Percentiles rank a stretch among this genome's conserved stretches.
Evolutionary conservation across 2,329 filamentous ascomycete genomes (phyloP).

Genomic region (Fusarium albosuccineum): DNA sequence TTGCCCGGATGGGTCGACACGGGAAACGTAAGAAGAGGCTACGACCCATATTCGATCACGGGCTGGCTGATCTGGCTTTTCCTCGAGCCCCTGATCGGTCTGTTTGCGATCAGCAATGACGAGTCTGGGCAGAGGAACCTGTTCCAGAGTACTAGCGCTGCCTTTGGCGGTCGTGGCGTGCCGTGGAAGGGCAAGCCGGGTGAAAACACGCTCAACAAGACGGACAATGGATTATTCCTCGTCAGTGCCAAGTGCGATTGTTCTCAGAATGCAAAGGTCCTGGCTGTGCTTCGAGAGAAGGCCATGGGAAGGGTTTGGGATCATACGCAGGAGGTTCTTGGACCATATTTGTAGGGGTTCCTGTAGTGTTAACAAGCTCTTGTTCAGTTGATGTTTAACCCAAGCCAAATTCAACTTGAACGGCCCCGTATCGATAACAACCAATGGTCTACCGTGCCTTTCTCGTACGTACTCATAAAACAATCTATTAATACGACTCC

Average conservation of each 20-base stretch:
- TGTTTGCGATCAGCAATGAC: slow-evolving; percentile 49
- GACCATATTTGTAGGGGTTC: slow-evolving; percentile 18
- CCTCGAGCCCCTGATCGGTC: slow-evolving; percentile 48
- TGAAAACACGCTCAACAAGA: slow-evolving; percentile 45
- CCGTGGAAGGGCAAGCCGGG: slow-evolving; percentile 50
- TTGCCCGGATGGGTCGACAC: slow-evolving; percentile 49
- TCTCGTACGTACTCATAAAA: no score
- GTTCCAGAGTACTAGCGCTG: slow-evolving; percentile 53
- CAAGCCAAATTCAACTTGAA: no score
- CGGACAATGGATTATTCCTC: slow-evolving; percentile 50
- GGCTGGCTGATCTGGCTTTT: slow-evolving; percentile 51
- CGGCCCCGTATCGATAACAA: no score
- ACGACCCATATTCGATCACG: slow-evolving; percentile 42
- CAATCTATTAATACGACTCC: no score
- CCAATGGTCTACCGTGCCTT: no score
- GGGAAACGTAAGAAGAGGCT: slow-evolving; percentile 45
- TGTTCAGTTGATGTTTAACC: no score
- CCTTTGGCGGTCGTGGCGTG: slow-evolving; percentile 52
- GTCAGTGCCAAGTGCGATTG: slow-evolving; percentile 50
- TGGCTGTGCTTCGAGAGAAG: slow-evolving; percentile 48
- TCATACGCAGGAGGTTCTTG: slow-evolving; percentile 50
- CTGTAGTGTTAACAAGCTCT: neutral
- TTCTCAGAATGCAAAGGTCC: slow-evolving; percentile 48
- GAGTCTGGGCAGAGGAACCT: slow-evolving; percentile 51
- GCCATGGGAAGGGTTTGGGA: slow-evolving; percentile 49